Base-by-base conservation (phyloP, 2,329 filamentous ascomycete species). In the Epichloe glyceriae region DNA sequence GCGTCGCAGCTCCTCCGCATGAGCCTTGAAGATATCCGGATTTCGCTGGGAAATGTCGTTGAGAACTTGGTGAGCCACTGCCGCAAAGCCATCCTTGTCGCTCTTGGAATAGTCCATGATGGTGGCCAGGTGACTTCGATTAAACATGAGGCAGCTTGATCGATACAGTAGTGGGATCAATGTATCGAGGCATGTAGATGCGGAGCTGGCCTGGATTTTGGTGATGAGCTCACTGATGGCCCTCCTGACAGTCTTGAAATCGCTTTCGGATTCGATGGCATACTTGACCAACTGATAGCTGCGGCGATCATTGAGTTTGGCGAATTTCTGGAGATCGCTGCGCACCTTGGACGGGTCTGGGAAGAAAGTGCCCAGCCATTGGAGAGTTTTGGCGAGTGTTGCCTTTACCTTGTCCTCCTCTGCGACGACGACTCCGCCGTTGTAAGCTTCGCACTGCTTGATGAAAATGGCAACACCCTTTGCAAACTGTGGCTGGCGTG, bases 1-100 rank as follows among this genome's bases (percentile, higher is more conserved):
- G 62, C 87, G 88, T 69, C 90, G 95, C 45, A 98, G 79, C 55
- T 95, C 89, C 54, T 88, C 86, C 5, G 96, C 86, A 57, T 97
- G 91, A 2, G 88, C 86, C 62, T 93, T 91, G 70, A 98, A 89
- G 8, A 97, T 81, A 52, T 91, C 86, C 0, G 93, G 90, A 56
- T 93, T 93, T 44, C 82, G 80, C 49, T 87, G 83, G 0, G 93
- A 97, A 33, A 97, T 95, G 62, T 96, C 87, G 60, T 88, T 91
- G 46, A 97, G 76, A 49, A 97, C 77, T 61, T 95, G 87, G 61
- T 96, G 89, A 2, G 93, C 91, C 14, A 86, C 82, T 19, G 78
- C 72, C 5, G 85, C 87, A 46, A 96, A 73, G 0, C 83, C 84
- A 46, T 86, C 81, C 61, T 90, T 85, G 61, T 96, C 85, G 10